phyloP scores from a whole-genome alignment of 2,329 filamentous ascomycete species.

The Teratosphaeria zuluensis region DNA sequence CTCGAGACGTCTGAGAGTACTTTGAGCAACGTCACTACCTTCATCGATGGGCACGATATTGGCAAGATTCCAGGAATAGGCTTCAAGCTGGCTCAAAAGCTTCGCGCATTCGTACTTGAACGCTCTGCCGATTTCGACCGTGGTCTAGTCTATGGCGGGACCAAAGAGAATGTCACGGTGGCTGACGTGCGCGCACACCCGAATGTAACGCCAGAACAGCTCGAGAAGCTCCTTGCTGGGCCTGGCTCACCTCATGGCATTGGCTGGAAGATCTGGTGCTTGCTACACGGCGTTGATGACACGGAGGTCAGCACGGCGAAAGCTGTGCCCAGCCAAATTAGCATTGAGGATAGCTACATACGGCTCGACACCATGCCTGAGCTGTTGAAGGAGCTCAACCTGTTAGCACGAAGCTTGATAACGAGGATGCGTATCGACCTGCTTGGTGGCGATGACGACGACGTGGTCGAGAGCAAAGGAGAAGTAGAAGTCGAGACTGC shows the following conservation, averaged over 20 bases:
- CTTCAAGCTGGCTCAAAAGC: slow-evolving; percentile 60
- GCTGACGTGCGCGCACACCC: slow-evolving; percentile 54
- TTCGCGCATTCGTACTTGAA: slow-evolving; percentile 52
- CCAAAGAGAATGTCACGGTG: slow-evolving; percentile 52
- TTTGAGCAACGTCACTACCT: slow-evolving; percentile 49
- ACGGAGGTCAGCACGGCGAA: slow-evolving; percentile 62
- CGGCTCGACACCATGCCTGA: slow-evolving; percentile 55
- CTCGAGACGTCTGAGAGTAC: not conserved
- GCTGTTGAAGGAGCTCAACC: slow-evolving; percentile 56
- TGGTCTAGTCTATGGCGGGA: slow-evolving; percentile 40
- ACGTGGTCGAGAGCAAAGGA: slow-evolving; percentile 16
- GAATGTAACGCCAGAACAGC: slow-evolving; percentile 50
- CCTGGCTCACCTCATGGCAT: slow-evolving; percentile 63
- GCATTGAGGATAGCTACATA: slow-evolving; percentile 86
- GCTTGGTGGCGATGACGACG: slow-evolving; percentile 40
- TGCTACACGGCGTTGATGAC: slow-evolving; percentile 73
- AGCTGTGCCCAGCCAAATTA: slow-evolving; percentile 74
- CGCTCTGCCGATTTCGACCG: slow-evolving; percentile 33
- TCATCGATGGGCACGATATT: slow-evolving; percentile 68
- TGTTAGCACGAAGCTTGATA: slow-evolving; percentile 60
- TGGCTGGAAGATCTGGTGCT: slow-evolving; percentile 61
- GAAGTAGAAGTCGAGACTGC: slow-evolving; percentile 18
- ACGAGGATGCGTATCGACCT: slow-evolving; percentile 72
- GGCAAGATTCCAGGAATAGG: slow-evolving; percentile 80
- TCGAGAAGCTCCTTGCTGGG: slow-evolving; percentile 62